These are phyloP conservation scores for Salix udensis DNA, from an alignment of 345 rosid species.

Conservation along the genomic window DNA sequence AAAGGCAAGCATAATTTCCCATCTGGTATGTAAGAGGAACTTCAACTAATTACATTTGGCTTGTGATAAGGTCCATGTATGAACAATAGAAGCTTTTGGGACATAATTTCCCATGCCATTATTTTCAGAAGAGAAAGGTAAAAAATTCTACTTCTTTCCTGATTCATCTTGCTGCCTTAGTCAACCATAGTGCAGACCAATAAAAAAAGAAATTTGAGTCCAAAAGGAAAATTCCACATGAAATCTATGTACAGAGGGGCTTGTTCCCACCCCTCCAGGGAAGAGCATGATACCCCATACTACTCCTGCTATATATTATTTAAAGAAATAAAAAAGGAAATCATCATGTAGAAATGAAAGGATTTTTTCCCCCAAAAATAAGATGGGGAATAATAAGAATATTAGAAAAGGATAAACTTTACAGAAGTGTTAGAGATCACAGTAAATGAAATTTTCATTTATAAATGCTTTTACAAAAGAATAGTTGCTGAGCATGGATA, in stretches of 20 bases:
- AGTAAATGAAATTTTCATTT: background rate
- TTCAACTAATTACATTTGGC: background rate
- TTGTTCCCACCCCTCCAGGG: conserved; percentile 44
- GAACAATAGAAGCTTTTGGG: background rate
- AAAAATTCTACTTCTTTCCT: background rate
- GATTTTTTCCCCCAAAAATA: background rate
- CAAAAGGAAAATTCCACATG: conserved; percentile 49
- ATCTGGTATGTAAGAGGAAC: background rate
- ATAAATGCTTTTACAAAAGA: background rate
- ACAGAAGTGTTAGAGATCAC: background rate
- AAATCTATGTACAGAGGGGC: conserved; percentile 59
- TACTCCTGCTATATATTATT: conserved; percentile 52
- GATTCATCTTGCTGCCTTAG: background rate
- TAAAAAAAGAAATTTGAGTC: background rate
- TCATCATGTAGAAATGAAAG: background rate
- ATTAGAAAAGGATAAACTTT: background rate
- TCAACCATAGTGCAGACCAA: background rate
- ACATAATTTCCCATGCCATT: background rate
- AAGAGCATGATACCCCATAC: conserved; percentile 52
- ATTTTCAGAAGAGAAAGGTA: background rate
- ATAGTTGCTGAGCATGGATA: background rate
- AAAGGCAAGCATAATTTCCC: background rate
- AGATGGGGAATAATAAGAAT: background rate
- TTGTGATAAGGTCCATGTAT: background rate
- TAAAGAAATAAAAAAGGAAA: background rate